Base-by-base conservation (phyloP, 305 asterid species). In the Withania somnifera region DNA sequence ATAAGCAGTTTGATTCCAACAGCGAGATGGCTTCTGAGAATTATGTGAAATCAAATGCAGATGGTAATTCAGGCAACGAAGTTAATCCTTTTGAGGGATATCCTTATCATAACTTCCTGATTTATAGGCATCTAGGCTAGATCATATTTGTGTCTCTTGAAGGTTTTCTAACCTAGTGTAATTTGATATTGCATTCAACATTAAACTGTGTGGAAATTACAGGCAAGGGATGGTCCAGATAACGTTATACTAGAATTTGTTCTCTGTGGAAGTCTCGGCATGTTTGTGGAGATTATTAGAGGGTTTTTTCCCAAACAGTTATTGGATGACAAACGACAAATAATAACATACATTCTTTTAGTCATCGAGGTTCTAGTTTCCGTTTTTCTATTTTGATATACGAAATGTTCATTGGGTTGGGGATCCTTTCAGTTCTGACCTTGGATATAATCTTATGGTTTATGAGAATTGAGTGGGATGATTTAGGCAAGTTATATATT, bases 1-100 rank as follows among this genome's bases (percentile, higher is more conserved):
- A 83, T 86, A 88, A 88, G 85, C 89, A 85, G 79, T 91, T 86
- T 84, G 92, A 84, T 64, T 82, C 90, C 79, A 80, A 85, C 82
- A 84, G 64, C 80, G 90, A 87, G 81, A 83, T 82, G 87, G 88
- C 89, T 71, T 75, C 92, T 19, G 90, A 86, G 78, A 85, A 87
- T 83, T 89, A 84, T 67, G 91, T 86, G 83, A 90, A 90, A 87
- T 81, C 85, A 78, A 86, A 83, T 53, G 78, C 85, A 68, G 84
- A 83, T 68, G 81, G 83, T 66, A 88, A 73, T 84, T 58, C 88
- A 36, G 95, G 98, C 92, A 90, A 77, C 36, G 81, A 85, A 76
- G 79, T 69, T 69, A 83, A 66, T 71, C 63, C 81, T 42, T 81
- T 86, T 73, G 58, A 76, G 28, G 24, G 30, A 17, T 76, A 50